Base-by-base conservation (phyloP, 2,329 filamentous ascomycete species). In the Penicillium sp. region DNA sequence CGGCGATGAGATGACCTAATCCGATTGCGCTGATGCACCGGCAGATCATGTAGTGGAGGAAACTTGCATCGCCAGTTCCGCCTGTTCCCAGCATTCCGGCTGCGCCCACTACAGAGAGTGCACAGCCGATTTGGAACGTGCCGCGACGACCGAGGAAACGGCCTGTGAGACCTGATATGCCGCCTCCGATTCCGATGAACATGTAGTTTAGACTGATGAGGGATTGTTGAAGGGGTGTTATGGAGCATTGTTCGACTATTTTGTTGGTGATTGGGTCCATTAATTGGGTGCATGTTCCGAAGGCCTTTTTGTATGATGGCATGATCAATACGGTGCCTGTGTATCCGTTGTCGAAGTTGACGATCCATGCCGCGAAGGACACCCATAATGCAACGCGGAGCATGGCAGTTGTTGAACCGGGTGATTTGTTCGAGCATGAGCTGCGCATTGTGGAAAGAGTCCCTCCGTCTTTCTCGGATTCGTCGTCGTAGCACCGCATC, bases 1-100 rank as follows among this genome's bases (percentile, higher is more conserved):
- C 49, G 13, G 66, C 33, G 3, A 61, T 52, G 16, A 69, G 48
- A 13, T 66, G 64, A 1, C 67, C 67, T 33, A 69, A 55, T 2
- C 67, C 67, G 2, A 66, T 49, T 4, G 61, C 67, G 24, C 66
- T 59, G 21, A 69, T 68, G 2, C 65, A 69, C 22, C 59, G 59
- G 47, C 67, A 69, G 19, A 67, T 59, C 64, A 69, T 69, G 35
- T 69, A 69, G 24, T 58, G 56, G 7, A 63, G 39, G 47, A 69
- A 69, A 11, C 62, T 69, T 1, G 61, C 61, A 3, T 35, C 11
- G 5, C 53, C 54, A 16, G 46, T 49, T 39, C 55, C 52, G 16
- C 61, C 61, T 16, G 66, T 69, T 5, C 67, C 67, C 14, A 68
- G 48, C 66, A 69, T 69, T 4, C 67, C 66, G 13, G 62, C 65